Conservation (phyloP, 1,284 basidiomycete genomes). For the Entoloma clypeatum region DNA sequence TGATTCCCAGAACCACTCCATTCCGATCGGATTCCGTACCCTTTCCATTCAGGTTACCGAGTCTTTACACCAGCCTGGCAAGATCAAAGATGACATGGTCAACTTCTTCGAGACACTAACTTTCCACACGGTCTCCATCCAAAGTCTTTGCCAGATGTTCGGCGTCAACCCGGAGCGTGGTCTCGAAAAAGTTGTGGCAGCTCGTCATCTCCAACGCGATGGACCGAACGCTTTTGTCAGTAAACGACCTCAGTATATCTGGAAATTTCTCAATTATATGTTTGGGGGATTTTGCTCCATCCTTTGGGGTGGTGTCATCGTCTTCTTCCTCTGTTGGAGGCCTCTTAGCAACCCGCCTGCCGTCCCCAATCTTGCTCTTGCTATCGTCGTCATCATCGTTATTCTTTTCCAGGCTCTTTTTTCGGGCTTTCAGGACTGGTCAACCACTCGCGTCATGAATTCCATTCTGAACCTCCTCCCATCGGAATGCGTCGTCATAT, state of each 20-base stretch:
- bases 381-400: slow-evolving; percentile 57
- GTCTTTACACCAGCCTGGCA: not conserved
- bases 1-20: not conserved
- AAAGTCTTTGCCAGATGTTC: slow-evolving; percentile 4
- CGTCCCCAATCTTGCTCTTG: slow-evolving; percentile 49
- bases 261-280: slow-evolving; percentile 15
- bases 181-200: slow-evolving; percentile 3
- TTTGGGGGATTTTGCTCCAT: slow-evolving; percentile 21
- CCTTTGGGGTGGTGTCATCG: slow-evolving; percentile 18
- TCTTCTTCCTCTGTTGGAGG: slow-evolving; percentile 20
- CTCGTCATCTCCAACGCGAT: slow-evolving; percentile 6
- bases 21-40: slow-evolving; percentile 2
- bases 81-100: not conserved
- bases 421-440: slow-evolving; percentile 39
- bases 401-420: slow-evolving; percentile 58
- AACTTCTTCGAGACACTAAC: not conserved
- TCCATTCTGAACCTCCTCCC: slow-evolving; percentile 38
- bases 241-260: slow-evolving; percentile 17
- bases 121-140: slow-evolving; percentile 2
- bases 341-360: slow-evolving; percentile 17
- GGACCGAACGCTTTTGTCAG: no score
- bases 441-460: slow-evolving; percentile 34
- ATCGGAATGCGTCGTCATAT: slow-evolving; percentile 37
- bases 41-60: slow-evolving; percentile 4
- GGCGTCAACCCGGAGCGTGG: slow-evolving; percentile 3